These are phyloP conservation scores for Gnomoniopsis sp. DNA, from an alignment of 2,329 filamentous ascomycete genomes.

Conservation along the genomic window DNA sequence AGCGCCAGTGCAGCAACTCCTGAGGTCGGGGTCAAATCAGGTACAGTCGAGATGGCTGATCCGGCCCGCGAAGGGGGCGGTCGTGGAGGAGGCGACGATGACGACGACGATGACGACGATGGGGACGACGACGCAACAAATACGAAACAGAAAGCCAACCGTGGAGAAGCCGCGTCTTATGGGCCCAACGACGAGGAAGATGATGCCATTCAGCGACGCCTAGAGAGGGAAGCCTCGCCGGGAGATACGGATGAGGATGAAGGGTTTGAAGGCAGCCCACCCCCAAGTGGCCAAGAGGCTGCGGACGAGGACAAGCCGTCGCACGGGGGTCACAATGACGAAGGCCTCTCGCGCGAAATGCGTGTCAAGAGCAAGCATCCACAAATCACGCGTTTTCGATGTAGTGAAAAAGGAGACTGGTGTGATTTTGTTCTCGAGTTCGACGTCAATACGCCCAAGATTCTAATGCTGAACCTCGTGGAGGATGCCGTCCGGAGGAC, in stretches of 20 bases:
- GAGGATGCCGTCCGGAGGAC: constrained; percentile 75
- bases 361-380: constrained; percentile 61
- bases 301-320: constrained; percentile 38
- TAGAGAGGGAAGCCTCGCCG: constrained; percentile 49
- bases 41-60: constrained; percentile 48
- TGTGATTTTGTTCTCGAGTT: constrained; percentile 85
- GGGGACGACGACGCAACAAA: constrained; percentile 76
- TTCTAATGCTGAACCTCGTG: constrained; percentile 88
- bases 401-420: constrained; percentile 70
- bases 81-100: constrained; percentile 39
- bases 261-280: constrained; percentile 48
- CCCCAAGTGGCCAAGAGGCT: constrained; percentile 35
- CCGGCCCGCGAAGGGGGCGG: constrained; percentile 31
- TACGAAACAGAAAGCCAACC: constrained; percentile 72
- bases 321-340: constrained; percentile 26
- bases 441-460: constrained; percentile 74
- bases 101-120: constrained; percentile 67
- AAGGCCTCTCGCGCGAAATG: constrained; percentile 52
- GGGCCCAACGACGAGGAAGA: constrained; percentile 93
- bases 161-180: constrained; percentile 80
- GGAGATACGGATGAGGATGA: constrained; percentile 51
- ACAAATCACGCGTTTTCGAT: constrained; percentile 74
- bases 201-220: constrained; percentile 64
- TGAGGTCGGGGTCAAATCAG: constrained; percentile 59
- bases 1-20: constrained; percentile 69